Evolutionary conservation across 805 yeast species (phyloP).

Genomic region (Kregervanrija pseudodelftensis): DNA sequence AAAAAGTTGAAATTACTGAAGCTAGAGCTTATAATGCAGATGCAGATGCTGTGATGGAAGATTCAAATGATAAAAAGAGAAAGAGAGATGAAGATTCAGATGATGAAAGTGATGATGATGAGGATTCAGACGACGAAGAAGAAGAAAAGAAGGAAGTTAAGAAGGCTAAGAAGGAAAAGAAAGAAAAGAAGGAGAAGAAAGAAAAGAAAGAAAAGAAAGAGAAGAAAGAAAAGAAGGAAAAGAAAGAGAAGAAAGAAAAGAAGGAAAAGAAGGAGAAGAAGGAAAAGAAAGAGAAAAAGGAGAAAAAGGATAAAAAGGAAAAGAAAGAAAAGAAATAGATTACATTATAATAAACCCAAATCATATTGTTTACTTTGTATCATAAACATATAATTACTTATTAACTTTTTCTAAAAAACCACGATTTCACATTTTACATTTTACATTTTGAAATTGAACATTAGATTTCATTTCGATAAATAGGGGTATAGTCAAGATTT

Average conservation of each 20-base stretch:
- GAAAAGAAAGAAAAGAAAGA: constrained; percentile 28
- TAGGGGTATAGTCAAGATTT: background rate
- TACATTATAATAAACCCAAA: constrained; percentile 15
- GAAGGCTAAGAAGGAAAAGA: constrained; percentile 7
- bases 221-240: constrained; percentile 20
- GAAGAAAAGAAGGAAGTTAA: background rate
- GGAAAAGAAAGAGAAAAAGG: constrained; percentile 17
- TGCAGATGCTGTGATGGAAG: constrained; percentile 50
- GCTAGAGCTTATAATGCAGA: constrained; percentile 89
- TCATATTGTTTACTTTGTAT: constrained; percentile 9
- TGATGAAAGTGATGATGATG: constrained; percentile 19
- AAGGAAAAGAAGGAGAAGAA: constrained; percentile 17
- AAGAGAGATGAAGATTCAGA: constrained; percentile 23
- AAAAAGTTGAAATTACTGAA: constrained; percentile 80
- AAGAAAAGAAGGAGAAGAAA: constrained; percentile 27
- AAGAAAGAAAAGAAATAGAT: constrained; percentile 12
- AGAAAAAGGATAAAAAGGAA: constrained; percentile 19
- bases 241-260: constrained; percentile 18
- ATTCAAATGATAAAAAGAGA: constrained; percentile 14
- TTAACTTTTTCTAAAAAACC: constrained; percentile 6
- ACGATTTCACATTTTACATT: background rate
- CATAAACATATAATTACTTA: constrained; percentile 2
- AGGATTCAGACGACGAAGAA: constrained; percentile 8
- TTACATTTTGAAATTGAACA: background rate
- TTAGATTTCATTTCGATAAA: background rate